Evolutionary conservation across 495 filamentous ascomycete genomes (phyloP).

Genomic region (Cetradonia linearis): DNA sequence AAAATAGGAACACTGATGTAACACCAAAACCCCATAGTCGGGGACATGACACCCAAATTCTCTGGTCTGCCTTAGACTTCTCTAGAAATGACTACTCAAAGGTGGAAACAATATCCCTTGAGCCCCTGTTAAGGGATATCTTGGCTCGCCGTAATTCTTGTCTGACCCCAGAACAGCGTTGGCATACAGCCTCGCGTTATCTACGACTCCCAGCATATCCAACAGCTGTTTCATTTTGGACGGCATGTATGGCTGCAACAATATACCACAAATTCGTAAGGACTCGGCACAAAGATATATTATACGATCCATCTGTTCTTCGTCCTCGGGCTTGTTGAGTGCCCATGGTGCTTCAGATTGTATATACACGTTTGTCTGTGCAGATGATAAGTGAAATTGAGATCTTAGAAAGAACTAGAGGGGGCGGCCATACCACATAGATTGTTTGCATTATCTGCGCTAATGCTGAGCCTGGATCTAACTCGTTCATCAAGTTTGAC

Average conservation of each 20-base stretch:
- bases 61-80: not conserved
- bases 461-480: conserved; percentile 56
- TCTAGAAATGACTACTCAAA: conserved; percentile 36
- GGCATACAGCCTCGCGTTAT: conserved; percentile 45
- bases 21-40: too few species aligned
- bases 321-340: conserved; percentile 21
- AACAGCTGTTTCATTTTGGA: conserved; percentile 63
- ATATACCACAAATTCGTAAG: conserved; percentile 69
- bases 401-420: not conserved
- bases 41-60: not conserved
- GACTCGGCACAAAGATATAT: conserved; percentile 67
- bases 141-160: conserved; percentile 50
- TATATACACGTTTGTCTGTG: conserved; percentile 64
- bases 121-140: conserved; percentile 33
- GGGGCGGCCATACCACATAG: conserved; percentile 37
- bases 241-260: conserved; percentile 88
- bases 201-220: conserved; percentile 64
- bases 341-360: conserved; percentile 50
- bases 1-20: too few species aligned
- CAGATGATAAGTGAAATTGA: conserved; percentile 13
- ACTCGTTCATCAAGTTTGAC: conserved; percentile 48
- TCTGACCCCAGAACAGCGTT: conserved; percentile 51
- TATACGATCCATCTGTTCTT: conserved; percentile 37
- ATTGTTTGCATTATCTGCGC: conserved; percentile 54
- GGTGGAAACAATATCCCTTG: conserved; percentile 48